Base-by-base conservation (phyloP, 192 early-diverging fungal species). In the Coemansia sp. region DNA sequence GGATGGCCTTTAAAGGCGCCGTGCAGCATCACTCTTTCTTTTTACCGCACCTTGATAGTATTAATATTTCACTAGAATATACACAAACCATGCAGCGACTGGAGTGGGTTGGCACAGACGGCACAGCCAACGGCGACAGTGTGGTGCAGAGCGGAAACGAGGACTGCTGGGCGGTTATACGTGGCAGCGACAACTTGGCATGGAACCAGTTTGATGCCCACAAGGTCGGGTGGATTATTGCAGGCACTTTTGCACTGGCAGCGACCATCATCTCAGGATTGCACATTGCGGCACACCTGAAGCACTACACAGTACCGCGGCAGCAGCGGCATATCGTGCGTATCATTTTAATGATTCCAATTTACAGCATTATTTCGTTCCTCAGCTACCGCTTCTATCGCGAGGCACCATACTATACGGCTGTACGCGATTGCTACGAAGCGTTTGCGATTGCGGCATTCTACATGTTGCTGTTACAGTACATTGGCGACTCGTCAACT, bases 301-400 rank as follows among this genome's bases (percentile, higher is more conserved):
- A 74, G 62, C 67, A 86, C 71, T 88, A 88, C 62, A 83, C 64
- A 11, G 75, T 83, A 27, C 91, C 91, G 9, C 55, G 81, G n/a
- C 83, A 90, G 56, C 91, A 92, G 69, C 85, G 89, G n/a, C 87
- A 87, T 55, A 89, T 92, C 26, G 87, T 92, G 53, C 87, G 90
- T 47, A 89, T 92, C 37, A 69, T 89, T 21, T 78, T 92, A 23
- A 84, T 92, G 72, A 86, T 90, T 57, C 89, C 91, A 0, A 80
- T 91, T 31, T 92, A 92, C 72, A 73, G 88, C 48, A 71, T 89
- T 35, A 84, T 91, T 38, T 86, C 86, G 9, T 88, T 78, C 52
- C 75, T 88, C 58, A 81, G 83, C 60, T 93, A 90, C 76, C 83
- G 88, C 29, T 92, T 84, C 68, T 89, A 89, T 61, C 75, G 82